These are phyloP conservation scores for Lentinula edodes DNA, from an alignment of 768 basidiomycete species.

Conservation along the genomic window DNA sequence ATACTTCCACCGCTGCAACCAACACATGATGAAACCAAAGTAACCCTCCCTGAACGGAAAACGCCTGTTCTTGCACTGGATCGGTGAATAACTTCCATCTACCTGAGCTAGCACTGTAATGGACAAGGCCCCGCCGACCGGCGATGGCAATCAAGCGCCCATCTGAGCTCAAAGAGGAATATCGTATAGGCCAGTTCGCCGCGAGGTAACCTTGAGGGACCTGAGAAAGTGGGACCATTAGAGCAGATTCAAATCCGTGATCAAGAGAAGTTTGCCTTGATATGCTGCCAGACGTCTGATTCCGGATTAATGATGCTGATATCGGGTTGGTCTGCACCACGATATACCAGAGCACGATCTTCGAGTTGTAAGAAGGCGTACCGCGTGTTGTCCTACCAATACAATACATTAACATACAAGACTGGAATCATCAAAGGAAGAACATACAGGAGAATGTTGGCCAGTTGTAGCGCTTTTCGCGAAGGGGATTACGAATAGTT, in stretches of 20 bases:
- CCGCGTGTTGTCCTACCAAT: slow-evolving; percentile 80
- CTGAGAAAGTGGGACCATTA: slow-evolving; percentile 30
- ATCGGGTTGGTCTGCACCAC: slow-evolving; percentile 96
- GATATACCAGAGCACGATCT: slow-evolving; percentile 87
- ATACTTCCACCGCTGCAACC: slow-evolving; percentile 82
- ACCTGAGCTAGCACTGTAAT: slow-evolving; percentile 92
- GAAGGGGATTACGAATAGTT: slow-evolving; percentile 84
- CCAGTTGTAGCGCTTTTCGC: slow-evolving; percentile 92
- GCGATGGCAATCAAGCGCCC: slow-evolving; percentile 91
- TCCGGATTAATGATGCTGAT: slow-evolving; percentile 98
- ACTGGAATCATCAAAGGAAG: slow-evolving; percentile 16
- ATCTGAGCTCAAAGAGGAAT: slow-evolving; percentile 86
- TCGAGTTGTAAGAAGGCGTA: slow-evolving; percentile 96
- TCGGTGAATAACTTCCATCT: slow-evolving; percentile 90
- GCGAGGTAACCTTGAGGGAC: slow-evolving; percentile 86
- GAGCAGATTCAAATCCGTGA: neutral
- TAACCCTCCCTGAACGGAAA: slow-evolving; percentile 84
- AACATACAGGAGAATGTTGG: slow-evolving; percentile 82
- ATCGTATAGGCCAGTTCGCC: slow-evolving; percentile 90
- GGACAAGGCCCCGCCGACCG: slow-evolving; percentile 83
- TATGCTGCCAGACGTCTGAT: slow-evolving; percentile 96
- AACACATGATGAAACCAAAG: slow-evolving; percentile 97
- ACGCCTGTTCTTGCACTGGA: slow-evolving; percentile 79
- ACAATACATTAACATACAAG: neutral
- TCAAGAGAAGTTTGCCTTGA: slow-evolving; percentile 52